phyloP scores from a whole-genome alignment of 768 basidiomycete species.

The Sarcodon aspratus region DNA sequence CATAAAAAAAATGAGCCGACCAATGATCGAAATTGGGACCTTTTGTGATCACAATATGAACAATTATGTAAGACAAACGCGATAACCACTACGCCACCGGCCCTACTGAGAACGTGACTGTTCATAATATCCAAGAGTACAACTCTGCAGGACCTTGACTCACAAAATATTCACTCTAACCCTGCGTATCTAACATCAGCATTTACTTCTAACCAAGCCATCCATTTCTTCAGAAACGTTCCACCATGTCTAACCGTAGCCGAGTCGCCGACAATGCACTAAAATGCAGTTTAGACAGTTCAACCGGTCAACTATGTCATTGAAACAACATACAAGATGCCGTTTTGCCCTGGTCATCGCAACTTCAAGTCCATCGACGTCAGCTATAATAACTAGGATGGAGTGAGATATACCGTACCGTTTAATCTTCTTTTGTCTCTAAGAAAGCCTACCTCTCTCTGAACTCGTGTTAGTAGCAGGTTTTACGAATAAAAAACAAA shows the following conservation, averaged over 20 bases:
- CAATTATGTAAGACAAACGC: neutral
- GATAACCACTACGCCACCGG: conserved; percentile 1
- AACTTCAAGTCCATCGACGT: no score
- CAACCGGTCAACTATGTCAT: no score
- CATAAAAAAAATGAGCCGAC: neutral
- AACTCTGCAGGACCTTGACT: no score
- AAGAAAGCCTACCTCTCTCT: conserved; percentile 90
- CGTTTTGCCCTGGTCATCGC: conserved; percentile 89
- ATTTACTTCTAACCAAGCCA: conserved; percentile 80
- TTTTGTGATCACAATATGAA: neutral
- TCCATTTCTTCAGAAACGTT: conserved; percentile 79
- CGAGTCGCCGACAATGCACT: conserved; percentile 94
- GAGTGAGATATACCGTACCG: conserved; percentile 40
- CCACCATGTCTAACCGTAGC: conserved; percentile 83
- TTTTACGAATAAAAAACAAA: neutral
- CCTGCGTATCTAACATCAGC: conserved; percentile 88
- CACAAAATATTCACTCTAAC: conserved; percentile 27
- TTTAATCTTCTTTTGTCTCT: conserved; percentile 90
- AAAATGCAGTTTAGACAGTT: neutral
- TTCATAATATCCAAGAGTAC: neutral
- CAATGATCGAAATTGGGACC: neutral
- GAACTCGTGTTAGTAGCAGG: conserved; percentile 4
- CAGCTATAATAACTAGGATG: conserved; percentile 2
- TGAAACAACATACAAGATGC: conserved; percentile 55
- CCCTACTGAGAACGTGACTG: neutral